These are phyloP conservation scores for Boletellus deceptivus DNA, from an alignment of 1,284 basidiomycete genomes.

Conservation along the genomic window DNA sequence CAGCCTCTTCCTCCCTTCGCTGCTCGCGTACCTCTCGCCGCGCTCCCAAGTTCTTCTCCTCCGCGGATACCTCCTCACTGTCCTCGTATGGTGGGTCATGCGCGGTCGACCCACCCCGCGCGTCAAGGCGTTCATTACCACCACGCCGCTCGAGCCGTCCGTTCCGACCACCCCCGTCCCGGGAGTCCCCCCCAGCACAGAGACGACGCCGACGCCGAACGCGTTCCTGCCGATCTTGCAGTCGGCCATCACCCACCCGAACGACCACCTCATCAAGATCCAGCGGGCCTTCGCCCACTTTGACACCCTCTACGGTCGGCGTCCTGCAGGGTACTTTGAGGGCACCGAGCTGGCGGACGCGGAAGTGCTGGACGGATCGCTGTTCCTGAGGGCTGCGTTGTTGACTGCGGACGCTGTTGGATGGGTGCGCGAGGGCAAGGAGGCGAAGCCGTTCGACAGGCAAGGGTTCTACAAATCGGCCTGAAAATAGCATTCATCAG, in stretches of 20 bases:
- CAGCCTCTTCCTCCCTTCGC: constrained; percentile 47
- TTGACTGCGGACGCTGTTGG: constrained; percentile 31
- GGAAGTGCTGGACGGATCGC: constrained; percentile 31
- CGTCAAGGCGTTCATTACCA: constrained; percentile 40
- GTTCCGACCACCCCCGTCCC: not conserved
- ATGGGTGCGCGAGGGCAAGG: constrained; percentile 35
- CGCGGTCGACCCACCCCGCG: constrained; percentile 42
- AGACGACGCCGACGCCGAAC: constrained; percentile 25
- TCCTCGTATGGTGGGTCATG: constrained; percentile 42
- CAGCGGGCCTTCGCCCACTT: constrained; percentile 35
- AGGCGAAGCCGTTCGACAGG: constrained; percentile 5
- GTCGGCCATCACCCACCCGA: constrained; percentile 31
- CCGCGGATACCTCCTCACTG: constrained; percentile 41
- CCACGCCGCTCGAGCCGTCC: constrained; percentile 18
- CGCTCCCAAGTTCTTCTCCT: constrained; percentile 41
- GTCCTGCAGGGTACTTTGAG: constrained; percentile 30
- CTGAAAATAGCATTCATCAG: not conserved
- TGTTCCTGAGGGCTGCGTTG: constrained; percentile 32
- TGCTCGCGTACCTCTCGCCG: constrained; percentile 37
- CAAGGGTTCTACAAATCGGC: constrained; percentile 15
- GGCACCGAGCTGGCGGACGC: constrained; percentile 39
- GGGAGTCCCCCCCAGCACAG: constrained; percentile 7
- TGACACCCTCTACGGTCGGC: constrained; percentile 29
- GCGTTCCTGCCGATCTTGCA: constrained; percentile 35
- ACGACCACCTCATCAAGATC: constrained; percentile 33